Conservation (phyloP, 176 grass and related monocot species). For the Otatea glauca region DNA sequence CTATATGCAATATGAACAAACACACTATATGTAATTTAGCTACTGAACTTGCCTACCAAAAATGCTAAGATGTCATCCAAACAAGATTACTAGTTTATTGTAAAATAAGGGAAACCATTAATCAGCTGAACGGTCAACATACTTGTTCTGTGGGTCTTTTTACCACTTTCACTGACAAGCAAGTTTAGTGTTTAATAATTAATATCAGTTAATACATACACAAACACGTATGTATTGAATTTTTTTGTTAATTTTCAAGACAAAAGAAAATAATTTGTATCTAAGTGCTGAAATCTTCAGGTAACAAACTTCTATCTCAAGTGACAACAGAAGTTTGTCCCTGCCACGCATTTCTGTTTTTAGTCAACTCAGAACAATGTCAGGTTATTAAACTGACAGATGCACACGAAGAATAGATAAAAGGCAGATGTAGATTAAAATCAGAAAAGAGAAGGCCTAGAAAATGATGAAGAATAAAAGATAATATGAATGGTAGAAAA, state of each 20-base stretch:
- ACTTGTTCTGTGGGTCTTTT: conserved; percentile 10
- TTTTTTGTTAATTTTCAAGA: conserved; percentile 11
- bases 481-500: neutral
- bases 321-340: neutral
- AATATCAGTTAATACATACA: conserved; percentile 1
- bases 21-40: neutral
- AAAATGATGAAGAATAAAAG: conserved; percentile 7
- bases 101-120: conserved; percentile 21
- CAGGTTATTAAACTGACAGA: neutral
- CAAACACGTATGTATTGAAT: neutral
- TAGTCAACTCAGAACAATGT: conserved; percentile 1
- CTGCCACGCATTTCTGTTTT: neutral
- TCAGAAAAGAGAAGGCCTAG: neutral
- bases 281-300: neutral
- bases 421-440: neutral
- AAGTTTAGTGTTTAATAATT: neutral
- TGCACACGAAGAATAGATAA: neutral
- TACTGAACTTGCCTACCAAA: neutral
- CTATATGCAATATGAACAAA: conserved; percentile 14
- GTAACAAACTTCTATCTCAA: conserved; percentile 21
- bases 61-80: neutral
- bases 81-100: neutral
- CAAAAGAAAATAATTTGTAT: neutral
- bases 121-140: conserved; percentile 10
- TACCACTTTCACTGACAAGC: neutral